These are phyloP conservation scores for Penicillium riverlandense DNA, from an alignment of 495 filamentous ascomycete species.

Conservation along the genomic window DNA sequence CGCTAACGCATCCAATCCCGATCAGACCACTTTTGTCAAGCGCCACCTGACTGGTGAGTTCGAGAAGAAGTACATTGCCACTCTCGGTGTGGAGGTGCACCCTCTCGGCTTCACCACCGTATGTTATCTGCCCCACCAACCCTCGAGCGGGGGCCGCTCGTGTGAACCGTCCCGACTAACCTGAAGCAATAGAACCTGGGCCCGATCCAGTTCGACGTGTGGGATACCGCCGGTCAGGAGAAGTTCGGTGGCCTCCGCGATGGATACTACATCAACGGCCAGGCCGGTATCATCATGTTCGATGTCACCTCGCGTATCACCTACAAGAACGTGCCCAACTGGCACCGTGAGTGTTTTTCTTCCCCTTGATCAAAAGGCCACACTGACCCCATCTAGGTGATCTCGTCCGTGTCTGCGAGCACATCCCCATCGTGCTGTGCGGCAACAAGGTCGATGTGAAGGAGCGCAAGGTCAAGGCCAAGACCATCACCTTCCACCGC, in stretches of 20 bases:
- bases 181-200: constrained; percentile 69
- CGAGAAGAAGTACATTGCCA: constrained; percentile 99
- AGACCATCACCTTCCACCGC: constrained; percentile 99
- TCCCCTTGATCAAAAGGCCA: background rate
- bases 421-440: constrained; percentile 95
- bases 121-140: constrained; percentile 56
- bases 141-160: constrained; percentile 4
- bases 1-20: constrained; percentile 21
- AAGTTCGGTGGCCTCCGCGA: constrained; percentile 99
- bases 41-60: constrained; percentile 99
- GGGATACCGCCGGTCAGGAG: constrained; percentile 99
- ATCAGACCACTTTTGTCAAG: constrained; percentile 99
- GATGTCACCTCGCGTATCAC: constrained; percentile 99
- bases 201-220: constrained; percentile 97
- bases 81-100: constrained; percentile 98
- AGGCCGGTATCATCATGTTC: constrained; percentile 99
- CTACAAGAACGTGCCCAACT: constrained; percentile 99
- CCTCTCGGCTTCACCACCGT: constrained; percentile 89
- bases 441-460: constrained; percentile 99
- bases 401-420: constrained; percentile 98
- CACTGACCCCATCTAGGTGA: constrained; percentile 59
- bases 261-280: constrained; percentile 99
- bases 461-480: constrained; percentile 99
- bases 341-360: constrained; percentile 80
- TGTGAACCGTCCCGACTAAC: constrained; percentile 28